Conservation (phyloP, 331 rosid species). For the Malus hybrid region DNA sequence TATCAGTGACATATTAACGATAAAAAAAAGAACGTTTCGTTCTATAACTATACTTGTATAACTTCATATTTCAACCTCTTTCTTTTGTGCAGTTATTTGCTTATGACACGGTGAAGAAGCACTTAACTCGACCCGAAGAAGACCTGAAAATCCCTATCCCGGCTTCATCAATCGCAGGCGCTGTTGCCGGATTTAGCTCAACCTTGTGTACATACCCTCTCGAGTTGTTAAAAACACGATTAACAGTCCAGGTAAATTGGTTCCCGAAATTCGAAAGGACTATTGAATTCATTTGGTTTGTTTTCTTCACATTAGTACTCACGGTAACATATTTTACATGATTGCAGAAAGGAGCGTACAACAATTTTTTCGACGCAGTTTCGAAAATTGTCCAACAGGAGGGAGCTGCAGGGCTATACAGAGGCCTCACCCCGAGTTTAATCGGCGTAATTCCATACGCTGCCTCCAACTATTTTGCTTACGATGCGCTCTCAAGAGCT, state of each 20-base stretch:
- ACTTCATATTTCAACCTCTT: neutral
- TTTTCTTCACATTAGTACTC: neutral
- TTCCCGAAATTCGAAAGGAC: neutral
- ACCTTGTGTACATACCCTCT: slow-evolving; percentile 73
- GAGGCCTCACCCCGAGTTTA: slow-evolving; percentile 70
- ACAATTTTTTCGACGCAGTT: slow-evolving; percentile 48
- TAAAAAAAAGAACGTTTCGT: no score
- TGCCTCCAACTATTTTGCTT: slow-evolving; percentile 62
- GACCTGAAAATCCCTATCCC: slow-evolving; percentile 45
- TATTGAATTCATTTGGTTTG: neutral
- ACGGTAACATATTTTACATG: neutral
- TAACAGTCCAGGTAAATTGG: slow-evolving; percentile 55
- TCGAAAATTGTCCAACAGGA: slow-evolving; percentile 45
- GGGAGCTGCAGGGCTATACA: slow-evolving; percentile 63
- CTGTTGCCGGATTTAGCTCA: slow-evolving; percentile 73
- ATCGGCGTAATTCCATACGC: slow-evolving; percentile 76
- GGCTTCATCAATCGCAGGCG: slow-evolving; percentile 63
- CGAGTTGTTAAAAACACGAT: slow-evolving; percentile 73
- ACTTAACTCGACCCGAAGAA: slow-evolving; percentile 48
- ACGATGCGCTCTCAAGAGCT: slow-evolving; percentile 60
- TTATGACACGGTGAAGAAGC: slow-evolving; percentile 56
- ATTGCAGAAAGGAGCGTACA: slow-evolving; percentile 66
- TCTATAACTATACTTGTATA: no score
- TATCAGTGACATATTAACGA: no score
- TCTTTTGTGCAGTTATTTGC: slow-evolving; percentile 55